A percentile compares a stretch with the other conserved stretches of the same genome.
phyloP scores from a whole-genome alignment of 202 grass and related monocot species.

The Elaeis oleifera region DNA sequence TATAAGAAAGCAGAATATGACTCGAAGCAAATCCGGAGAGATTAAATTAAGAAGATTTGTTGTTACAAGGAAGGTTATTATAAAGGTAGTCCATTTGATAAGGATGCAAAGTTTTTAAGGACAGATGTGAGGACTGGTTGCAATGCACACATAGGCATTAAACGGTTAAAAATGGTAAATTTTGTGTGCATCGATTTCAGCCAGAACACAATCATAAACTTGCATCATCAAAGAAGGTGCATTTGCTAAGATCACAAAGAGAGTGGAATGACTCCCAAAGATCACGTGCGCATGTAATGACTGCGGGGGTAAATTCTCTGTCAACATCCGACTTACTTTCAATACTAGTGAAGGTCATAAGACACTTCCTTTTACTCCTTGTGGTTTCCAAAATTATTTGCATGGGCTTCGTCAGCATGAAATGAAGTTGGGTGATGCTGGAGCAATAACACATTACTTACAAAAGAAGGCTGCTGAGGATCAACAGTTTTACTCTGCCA shows the following conservation, averaged over 20 bases:
- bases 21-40: constrained; percentile 25
- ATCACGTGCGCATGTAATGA: constrained; percentile 11
- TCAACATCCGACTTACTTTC: constrained; percentile 2
- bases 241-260: constrained; percentile 34
- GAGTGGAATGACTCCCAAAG: constrained; percentile 15
- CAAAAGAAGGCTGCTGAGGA: constrained; percentile 32
- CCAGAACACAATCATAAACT: constrained; percentile 30
- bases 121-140: constrained; percentile 34
- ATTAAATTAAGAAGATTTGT: constrained; percentile 28
- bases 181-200: constrained; percentile 27
- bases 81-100: constrained; percentile 22
- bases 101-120: constrained; percentile 15
- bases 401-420: constrained; percentile 27
- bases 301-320: constrained; percentile 13
- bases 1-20: constrained; percentile 33
- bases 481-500: constrained; percentile 22
- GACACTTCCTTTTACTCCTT: not conserved
- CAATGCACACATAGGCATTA: constrained; percentile 32
- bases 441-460: constrained; percentile 29
- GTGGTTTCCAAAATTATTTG: constrained; percentile 23
- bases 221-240: constrained; percentile 27
- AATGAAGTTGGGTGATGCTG: constrained; percentile 31
- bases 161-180: constrained; percentile 28
- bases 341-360: not conserved
- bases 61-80: constrained; percentile 33